Base-by-base conservation (phyloP, 176 grass and related monocot species). In the Coix lacrymajobi region DNA sequence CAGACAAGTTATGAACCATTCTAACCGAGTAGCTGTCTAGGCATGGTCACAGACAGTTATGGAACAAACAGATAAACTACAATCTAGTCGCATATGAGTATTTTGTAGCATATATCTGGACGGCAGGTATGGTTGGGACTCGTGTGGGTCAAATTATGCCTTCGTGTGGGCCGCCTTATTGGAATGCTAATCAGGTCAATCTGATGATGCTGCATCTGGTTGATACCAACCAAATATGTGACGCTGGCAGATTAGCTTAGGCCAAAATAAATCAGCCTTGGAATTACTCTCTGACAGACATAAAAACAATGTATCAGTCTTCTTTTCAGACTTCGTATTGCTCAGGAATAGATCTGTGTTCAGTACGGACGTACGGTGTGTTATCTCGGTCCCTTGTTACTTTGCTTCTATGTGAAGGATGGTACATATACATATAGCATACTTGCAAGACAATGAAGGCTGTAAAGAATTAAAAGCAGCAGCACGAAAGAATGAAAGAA, bases 391-490 rank as follows among this genome's bases (percentile, higher is more conserved):
- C 19, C 51, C 40, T 76, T 75, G 8, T 75, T 62, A 28, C 39
- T 62, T 85, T 63, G 31, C 77, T 89, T 85, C 77, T 38, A 40
- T 39, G 8, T 22, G 9, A 75, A 69, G 87, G 30, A 73, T 73
- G 70, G 69, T 51, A 79, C 25, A 63, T 66, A n/a, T 74, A 44
- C 36, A 51, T 66, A 38, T 49, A 68, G 45, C 32, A 68, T 80
- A 29, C 63, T 52, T 68, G 51, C 31, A 46, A 49, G 62, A 54
- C 76, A 64, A 20, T 49, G 56, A 76, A 73, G 41, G 8, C 26
- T 45, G 13, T 17, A 49, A 31, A 31, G 26, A 15, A 62, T 14
- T 3, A n/a, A 5, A 62, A 26, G 25, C 14, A 62, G 0, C 3
- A 0, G 0, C 25, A 62, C 24, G 30, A 62, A 62, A n/a, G n/a